Base-by-base conservation (phyloP, 805 yeast genomes). In the Kluyveromyces aestuarii region DNA sequence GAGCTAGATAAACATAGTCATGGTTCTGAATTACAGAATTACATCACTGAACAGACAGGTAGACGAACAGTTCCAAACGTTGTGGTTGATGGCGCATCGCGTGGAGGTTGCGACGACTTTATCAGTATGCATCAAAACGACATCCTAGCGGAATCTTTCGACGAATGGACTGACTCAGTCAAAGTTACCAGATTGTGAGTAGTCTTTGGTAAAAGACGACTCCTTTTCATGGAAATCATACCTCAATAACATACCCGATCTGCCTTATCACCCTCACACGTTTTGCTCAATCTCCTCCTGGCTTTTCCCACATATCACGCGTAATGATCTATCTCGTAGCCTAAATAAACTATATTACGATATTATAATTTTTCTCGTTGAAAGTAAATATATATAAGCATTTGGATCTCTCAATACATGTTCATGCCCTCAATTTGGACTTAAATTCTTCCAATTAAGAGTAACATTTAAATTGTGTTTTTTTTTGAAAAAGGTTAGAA, bases 51-150 rank as follows among this genome's bases (percentile, higher is more conserved):
- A 45, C 65, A 75, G 49, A 80, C 96, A 5, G 95, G 93, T 7
- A 80, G 96, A 56, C 69, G 69, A 27, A 91, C 98, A 0, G 99
- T 93, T 13, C 99, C 99, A 25, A 93, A 93, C 62, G 77, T 93
- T 18, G 72, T 87, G 47, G 77, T 91, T 47, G 84, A 81, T 48
- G 84, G 85, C 8, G 64, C 75, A 25, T 82, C 91, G 44, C 75
- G 85, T 55, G 99, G 99, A 38, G 99, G 99, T 2, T 79, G 80
- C 39, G 96, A 88, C 64, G 97, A 90, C 48, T 79, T 93, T 63
- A 71, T 66, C 25, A 72, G 69, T 35, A 68, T 87, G 49, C 89
- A 87, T 59, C 70, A 73, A 18, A 69, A 73, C 1, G 83, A 81
- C 30, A 68, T 67, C 45, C 72, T 91, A 49, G 70, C 77, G 27